phyloP scores from a whole-genome alignment of 345 rosid species.

The Clarkia xantiana region DNA sequence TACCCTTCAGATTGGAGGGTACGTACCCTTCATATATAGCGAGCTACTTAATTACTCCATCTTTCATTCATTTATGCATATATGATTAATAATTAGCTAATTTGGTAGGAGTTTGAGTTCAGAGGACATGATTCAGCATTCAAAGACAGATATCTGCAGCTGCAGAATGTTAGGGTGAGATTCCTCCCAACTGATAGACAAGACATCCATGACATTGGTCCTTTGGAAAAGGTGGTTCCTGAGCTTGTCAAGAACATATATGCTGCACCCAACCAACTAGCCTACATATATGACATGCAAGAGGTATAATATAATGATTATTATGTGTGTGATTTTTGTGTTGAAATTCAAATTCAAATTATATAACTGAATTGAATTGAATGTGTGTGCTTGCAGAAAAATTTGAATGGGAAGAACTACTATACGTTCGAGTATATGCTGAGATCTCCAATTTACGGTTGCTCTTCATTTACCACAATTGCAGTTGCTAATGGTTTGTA shows the following conservation, averaged over 20 bases:
- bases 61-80: too few relatives aligned
- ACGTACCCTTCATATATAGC: conserved; percentile 10
- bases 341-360: background rate
- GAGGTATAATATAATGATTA: conserved; percentile 27
- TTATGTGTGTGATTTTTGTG: too few relatives aligned
- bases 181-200: conserved; percentile 69
- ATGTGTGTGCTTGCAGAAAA: conserved; percentile 29
- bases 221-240: conserved; percentile 60
- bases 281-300: conserved; percentile 41
- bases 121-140: conserved; percentile 85
- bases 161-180: conserved; percentile 73
- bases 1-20: conserved; percentile 93
- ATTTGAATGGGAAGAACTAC: conserved; percentile 53
- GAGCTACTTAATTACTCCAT: background rate
- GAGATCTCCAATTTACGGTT: conserved; percentile 50
- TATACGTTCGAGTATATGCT: conserved; percentile 71
- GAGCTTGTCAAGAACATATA: conserved; percentile 45
- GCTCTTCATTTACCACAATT: conserved; percentile 56
- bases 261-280: conserved; percentile 65
- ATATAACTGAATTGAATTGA: background rate
- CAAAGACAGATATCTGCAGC: conserved; percentile 55
- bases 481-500: conserved; percentile 50
- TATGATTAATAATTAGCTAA: too few relatives aligned
- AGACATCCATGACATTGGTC: conserved; percentile 71
- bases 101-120: conserved; percentile 57